Base-by-base conservation (phyloP, 2,329 filamentous ascomycete species). In the Hypocreales sp. region DNA sequence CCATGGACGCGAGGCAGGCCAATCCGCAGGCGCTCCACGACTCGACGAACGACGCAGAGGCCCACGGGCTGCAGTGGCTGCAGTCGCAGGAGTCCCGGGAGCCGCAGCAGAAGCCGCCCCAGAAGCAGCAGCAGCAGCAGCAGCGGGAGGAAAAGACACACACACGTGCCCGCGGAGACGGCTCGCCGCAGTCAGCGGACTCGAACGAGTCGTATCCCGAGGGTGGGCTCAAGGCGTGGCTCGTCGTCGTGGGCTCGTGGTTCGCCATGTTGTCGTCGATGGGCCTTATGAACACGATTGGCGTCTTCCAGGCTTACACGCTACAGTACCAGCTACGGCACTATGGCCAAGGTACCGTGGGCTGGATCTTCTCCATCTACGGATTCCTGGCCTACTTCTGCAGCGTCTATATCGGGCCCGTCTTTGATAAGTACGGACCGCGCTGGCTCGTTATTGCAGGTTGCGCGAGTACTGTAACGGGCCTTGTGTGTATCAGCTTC, bases 281-380 rank as follows among this genome's bases (percentile, higher is more conserved):
- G 31, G 84, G 84, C 1, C 58, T 87, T 40, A 74, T 92, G 65
- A 86, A 86, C 50, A 74, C 72, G 35, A 64, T 86, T 28, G 82
- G 77, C 12, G 77, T 78, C 1, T 80, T 90, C 52, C 78, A 92
- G 56, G 68, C 78, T 3, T 92, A 92, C 48, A 60, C 92, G 24
- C 63, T 72, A 19, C 67, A 57, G 16, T 62, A 92, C 46, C 82
- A 92, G 46, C 64, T 94, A 9, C 59, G 60, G n/a, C 55, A 58
- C 18, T 74, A 83, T 45, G 69, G 58, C 32, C 71, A 78, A 32
- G 72, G 76, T 20, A 72, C 67, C 5, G 72, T 87, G 19, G 82
- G 81, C 10, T 93, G 84, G 84, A 81, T 93, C 34, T 90, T 92
- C 42, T 79, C 78, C 31, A 56, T 92, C 27, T 92, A 84, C 45